Conservation (phyloP, 2,329 filamentous ascomycete genomes). For the Diplodia scrobiculata region DNA sequence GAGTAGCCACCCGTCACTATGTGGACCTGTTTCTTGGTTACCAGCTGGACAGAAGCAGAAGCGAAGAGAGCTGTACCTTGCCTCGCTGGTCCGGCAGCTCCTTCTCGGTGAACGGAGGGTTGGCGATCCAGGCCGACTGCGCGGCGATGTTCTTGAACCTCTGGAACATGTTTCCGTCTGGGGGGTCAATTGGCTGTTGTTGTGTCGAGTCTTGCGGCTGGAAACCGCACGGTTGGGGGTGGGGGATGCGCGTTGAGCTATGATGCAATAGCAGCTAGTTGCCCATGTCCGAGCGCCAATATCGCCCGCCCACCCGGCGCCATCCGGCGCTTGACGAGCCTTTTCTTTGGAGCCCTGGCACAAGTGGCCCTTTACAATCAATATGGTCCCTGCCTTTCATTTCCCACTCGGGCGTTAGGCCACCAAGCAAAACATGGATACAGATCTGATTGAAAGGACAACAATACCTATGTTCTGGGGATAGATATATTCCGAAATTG, state of each 20-base stretch:
- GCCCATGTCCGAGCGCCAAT: not conserved
- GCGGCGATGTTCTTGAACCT: conserved; percentile 28
- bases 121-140: conserved; percentile 38
- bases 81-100: conserved; percentile 44
- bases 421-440: no score
- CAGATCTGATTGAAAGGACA: no score
- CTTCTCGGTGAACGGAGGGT: conserved; percentile 49
- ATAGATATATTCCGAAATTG: no score
- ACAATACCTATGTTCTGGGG: no score
- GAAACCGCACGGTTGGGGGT: not conserved
- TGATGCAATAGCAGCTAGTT: conserved; percentile 1
- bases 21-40: conserved; percentile 28
- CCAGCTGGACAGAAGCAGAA: not conserved
- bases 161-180: conserved; percentile 10
- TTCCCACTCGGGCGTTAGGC: not conserved
- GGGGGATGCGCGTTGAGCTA: not conserved
- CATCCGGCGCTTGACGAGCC: not conserved
- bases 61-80: not conserved
- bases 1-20: conserved; percentile 57
- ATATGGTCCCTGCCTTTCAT: not conserved
- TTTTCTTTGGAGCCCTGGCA: no score
- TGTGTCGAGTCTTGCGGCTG: not conserved
- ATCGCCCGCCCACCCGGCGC: not conserved
- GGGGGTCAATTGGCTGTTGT: not conserved
- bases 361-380: no score